Evolutionary conservation across 257 asterid genomes (phyloP), one percentile per base, ranked within the genome.

Genomic region (Solanum bulbocastanum): DNA sequence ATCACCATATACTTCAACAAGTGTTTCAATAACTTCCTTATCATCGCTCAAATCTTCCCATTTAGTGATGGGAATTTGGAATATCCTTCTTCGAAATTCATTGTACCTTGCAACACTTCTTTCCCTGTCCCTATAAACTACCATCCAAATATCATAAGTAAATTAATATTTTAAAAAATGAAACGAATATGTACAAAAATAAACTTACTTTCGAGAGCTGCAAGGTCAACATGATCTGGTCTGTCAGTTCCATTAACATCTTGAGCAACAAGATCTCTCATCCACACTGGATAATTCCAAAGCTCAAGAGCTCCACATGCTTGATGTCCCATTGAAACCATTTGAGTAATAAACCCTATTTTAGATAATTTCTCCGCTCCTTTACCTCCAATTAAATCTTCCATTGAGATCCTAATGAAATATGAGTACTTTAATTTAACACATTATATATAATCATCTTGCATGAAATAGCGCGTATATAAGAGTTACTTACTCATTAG

Each of bases 251-350:
- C 96, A 58, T 94, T 95, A 1, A 83, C 71, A 13, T 93, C 88
- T 37, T 94, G 95, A 13, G 90, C 52, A 35, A 91, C n/a, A 20
- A 93, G 88, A 40, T 90, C 88, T 56, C 98, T 91, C 14, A 94
- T 86, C 93, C 94, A 94, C 44, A 52, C 5, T 5, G 98, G 96
- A 88, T 94, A 93, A 16, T 93, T 94, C 93, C 93, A 93, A 0
- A 93, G 98, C 84, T 92, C 92, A 15, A 94, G 93, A 6, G 96
- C 95, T 72, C 95, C 98, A 52, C 95, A 90, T 0, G 98, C 87
- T 89, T 94, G 98, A 88, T 93, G 98, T 6, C 96, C 96, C 96
- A 94, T 93, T 1, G 98, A 93, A 58, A 93, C 98, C 91, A 94
- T 93, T 82, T 88, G 94, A 78, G 23, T 88, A 12, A 90, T 81